Conservation (phyloP, 2,329 filamentous ascomycete genomes). For the Cladophialophora bantiana region DNA sequence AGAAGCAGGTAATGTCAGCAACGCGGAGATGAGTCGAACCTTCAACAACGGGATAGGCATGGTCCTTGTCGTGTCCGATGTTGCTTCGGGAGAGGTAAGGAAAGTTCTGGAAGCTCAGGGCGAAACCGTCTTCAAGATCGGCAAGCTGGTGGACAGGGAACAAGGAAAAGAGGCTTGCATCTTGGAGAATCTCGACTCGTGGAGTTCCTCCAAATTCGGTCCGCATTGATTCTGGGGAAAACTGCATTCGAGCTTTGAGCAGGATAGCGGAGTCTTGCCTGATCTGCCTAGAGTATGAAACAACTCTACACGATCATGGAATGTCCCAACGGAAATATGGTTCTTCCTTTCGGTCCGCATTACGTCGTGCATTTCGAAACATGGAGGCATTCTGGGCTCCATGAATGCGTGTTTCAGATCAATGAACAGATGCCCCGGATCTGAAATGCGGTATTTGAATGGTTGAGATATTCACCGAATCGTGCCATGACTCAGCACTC, state of each 20-base stretch:
- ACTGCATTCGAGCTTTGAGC: background rate
- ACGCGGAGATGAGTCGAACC: constrained; percentile 83
- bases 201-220: constrained; percentile 40
- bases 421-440: background rate
- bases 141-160: constrained; percentile 68
- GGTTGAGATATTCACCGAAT: background rate
- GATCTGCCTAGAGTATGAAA: constrained; percentile 1
- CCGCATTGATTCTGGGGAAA: background rate
- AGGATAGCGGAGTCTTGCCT: background rate
- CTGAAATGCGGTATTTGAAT: background rate
- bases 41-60: constrained; percentile 97
- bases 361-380: constrained; percentile 6
- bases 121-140: constrained; percentile 80
- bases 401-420: background rate
- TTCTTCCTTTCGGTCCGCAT: background rate
- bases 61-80: constrained; percentile 79
- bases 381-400: background rate
- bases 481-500: background rate
- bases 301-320: background rate
- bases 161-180: constrained; percentile 63
- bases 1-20: constrained; percentile 66
- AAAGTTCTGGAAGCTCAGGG: constrained; percentile 69
- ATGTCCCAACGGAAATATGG: background rate
- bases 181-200: constrained; percentile 65
- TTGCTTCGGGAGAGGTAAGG: constrained; percentile 67